Percentiles rank a stretch among this genome's conserved stretches.
Evolutionary conservation across 495 filamentous ascomycete species (phyloP).

Genomic region (Hypoxylon lienhwacheense): DNA sequence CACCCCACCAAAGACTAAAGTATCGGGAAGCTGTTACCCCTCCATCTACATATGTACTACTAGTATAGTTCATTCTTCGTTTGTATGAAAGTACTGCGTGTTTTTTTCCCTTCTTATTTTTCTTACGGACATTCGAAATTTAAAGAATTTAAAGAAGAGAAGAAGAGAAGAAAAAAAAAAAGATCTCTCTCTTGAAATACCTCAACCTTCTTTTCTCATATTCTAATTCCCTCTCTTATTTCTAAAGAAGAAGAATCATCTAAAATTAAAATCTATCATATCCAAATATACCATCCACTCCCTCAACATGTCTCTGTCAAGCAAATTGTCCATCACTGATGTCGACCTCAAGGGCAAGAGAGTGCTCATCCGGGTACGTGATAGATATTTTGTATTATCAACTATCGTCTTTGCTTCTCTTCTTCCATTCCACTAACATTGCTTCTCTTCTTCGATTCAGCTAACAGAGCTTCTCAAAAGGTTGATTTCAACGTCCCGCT

Average conservation of each 20-base stretch:
- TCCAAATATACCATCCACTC: conserved; percentile 16
- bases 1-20: conserved; percentile 27
- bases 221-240: conserved; percentile 3
- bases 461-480: conserved; percentile 48
- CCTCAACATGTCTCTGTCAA: conserved; percentile 89
- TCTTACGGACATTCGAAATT: conserved; percentile 26
- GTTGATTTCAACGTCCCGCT: conserved; percentile 99
- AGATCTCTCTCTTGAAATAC: conserved; percentile 25
- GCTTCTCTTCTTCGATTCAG: background rate
- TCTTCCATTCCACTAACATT: background rate
- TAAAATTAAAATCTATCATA: too few species aligned
- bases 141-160: too few species aligned
- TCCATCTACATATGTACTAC: conserved; percentile 8
- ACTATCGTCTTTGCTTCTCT: background rate
- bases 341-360: conserved; percentile 97
- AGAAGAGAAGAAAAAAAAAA: too few species aligned
- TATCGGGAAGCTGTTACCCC: conserved; percentile 8
- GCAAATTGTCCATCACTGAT: conserved; percentile 95
- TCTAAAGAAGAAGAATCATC: conserved; percentile 7
- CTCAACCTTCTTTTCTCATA: conserved; percentile 17
- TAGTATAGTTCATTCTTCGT: conserved; percentile 16
- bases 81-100: too few species aligned
- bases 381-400: background rate
- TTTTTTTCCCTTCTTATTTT: conserved; percentile 15
- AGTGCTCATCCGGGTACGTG: conserved; percentile 89